Evolutionary conservation across 2,329 filamentous ascomycete species (phyloP).

Genomic region (Claviceps maximensis): DNA sequence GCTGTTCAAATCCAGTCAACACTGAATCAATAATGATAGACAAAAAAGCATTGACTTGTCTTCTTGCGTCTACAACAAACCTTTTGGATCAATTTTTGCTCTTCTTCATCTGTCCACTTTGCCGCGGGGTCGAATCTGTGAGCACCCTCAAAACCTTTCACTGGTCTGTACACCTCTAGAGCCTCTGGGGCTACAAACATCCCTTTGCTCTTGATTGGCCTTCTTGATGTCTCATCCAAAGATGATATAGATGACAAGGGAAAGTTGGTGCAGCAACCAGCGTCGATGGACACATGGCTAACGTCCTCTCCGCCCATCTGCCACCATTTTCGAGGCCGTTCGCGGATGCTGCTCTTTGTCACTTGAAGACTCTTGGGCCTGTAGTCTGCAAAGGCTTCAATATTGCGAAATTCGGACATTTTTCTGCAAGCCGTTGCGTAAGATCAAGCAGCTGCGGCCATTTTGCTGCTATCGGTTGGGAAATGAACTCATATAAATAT

Average conservation of each 20-base stretch:
- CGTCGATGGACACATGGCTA: constrained; percentile 5
- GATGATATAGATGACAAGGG: background rate
- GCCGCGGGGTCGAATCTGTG: constrained; percentile 46
- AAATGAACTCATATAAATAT: background rate
- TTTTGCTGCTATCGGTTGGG: background rate
- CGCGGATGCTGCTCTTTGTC: background rate
- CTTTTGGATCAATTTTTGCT: constrained; percentile 39
- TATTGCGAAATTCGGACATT: background rate
- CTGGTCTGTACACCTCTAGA: constrained; percentile 30
- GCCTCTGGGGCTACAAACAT: constrained; percentile 3
- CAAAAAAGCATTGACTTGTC: background rate
- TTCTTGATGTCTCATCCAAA: background rate
- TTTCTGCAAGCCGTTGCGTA: background rate
- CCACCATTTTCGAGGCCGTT: constrained; percentile 2
- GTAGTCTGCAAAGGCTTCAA: background rate
- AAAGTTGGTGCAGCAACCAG: background rate
- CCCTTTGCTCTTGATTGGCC: background rate
- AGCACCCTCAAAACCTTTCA: constrained; percentile 42
- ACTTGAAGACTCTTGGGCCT: background rate
- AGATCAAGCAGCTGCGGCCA: background rate
- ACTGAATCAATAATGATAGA: background rate
- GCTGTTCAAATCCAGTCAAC: constrained; percentile 10
- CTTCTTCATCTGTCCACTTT: constrained; percentile 43
- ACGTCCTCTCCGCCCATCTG: constrained; percentile 5
- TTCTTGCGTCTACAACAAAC: constrained; percentile 17